Evolutionary conservation across 1,139 yeast genomes (phyloP).

Genomic region (Pichia sp.): DNA sequence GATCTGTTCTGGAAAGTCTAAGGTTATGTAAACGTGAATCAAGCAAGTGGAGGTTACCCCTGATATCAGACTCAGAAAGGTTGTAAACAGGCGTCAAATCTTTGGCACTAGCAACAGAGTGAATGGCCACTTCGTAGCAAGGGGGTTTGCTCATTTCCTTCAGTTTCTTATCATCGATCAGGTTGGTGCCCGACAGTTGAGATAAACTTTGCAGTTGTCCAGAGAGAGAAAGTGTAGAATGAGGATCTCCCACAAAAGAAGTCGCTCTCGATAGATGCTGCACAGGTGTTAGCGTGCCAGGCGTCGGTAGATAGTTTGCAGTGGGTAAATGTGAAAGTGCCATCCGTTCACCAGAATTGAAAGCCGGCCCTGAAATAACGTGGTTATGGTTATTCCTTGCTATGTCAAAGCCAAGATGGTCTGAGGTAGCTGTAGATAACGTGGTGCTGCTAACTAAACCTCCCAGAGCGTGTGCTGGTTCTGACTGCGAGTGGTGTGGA

Average conservation of each 20-base stretch:
- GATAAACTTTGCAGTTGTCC: no score
- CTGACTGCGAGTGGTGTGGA: neutral
- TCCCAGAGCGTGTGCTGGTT: no score
- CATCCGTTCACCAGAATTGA: constrained; percentile 23
- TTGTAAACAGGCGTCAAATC: constrained; percentile 56
- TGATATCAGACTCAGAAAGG: constrained; percentile 33
- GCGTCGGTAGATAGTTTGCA: constrained; percentile 15
- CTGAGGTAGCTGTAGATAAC: no score
- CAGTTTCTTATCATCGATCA: no score
- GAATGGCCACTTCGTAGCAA: constrained; percentile 71
- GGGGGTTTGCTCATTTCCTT: no score
- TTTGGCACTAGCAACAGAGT: constrained; percentile 36
- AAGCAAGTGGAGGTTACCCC: constrained; percentile 24
- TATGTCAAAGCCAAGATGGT: no score
- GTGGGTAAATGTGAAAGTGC: constrained; percentile 8
- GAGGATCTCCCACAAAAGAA: constrained; percentile 29
- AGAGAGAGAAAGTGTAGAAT: no score
- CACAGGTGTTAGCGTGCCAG: constrained; percentile 43
- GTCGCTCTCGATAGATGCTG: constrained; percentile 55
- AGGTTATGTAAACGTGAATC: no score
- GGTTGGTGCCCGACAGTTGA: no score
- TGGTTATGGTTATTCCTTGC: neutral
- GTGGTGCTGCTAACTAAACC: no score
- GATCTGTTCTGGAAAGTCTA: no score
- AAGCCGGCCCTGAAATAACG: constrained; percentile 25